Evolutionary conservation across 352 stramenopile species (phyloP).

Genomic region (Peronosclerospora sorghi): DNA sequence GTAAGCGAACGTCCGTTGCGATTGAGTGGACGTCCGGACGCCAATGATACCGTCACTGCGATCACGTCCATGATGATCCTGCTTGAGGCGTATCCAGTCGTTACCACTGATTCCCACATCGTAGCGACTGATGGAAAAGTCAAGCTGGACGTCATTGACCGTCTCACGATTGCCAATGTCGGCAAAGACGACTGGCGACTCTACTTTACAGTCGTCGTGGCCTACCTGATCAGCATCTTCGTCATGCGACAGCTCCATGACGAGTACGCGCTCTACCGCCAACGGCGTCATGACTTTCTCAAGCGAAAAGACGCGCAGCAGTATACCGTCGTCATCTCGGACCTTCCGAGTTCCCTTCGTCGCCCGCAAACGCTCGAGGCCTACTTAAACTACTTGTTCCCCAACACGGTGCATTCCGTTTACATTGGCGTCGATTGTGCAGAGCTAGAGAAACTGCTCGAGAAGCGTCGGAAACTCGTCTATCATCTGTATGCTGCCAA

Average conservation of each 20-base stretch:
- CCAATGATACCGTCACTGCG: constrained; percentile 4
- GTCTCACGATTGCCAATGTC: constrained; percentile 62
- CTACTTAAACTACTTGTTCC: constrained; percentile 67
- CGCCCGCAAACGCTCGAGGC: constrained; percentile 41
- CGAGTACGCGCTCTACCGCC: constrained; percentile 54
- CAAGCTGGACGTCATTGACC: constrained; percentile 48
- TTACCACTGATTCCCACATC: constrained; percentile 7
- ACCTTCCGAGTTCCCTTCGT: constrained; percentile 42
- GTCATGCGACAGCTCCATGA: constrained; percentile 43
- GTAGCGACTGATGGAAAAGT: constrained; percentile 19
- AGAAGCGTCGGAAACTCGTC: constrained; percentile 36
- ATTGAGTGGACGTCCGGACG: no score
- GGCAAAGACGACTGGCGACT: constrained; percentile 48
- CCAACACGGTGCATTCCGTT: constrained; percentile 42
- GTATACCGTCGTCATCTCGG: constrained; percentile 64
- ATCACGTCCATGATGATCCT: constrained; percentile 23
- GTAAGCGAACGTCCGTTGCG: constrained; percentile 17
- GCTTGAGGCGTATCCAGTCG: constrained; percentile 10
- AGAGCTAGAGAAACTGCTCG: constrained; percentile 42
- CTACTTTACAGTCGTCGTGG: constrained; percentile 42
- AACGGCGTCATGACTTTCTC: constrained; percentile 54
- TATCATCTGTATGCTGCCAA: constrained; percentile 42
- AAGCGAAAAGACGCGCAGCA: constrained; percentile 43
- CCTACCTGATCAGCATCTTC: constrained; percentile 38
- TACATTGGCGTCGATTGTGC: constrained; percentile 65